Evolutionary conservation across 2,329 filamentous ascomycete genomes (phyloP).

Genomic region (Diaporthe sp.): DNA sequence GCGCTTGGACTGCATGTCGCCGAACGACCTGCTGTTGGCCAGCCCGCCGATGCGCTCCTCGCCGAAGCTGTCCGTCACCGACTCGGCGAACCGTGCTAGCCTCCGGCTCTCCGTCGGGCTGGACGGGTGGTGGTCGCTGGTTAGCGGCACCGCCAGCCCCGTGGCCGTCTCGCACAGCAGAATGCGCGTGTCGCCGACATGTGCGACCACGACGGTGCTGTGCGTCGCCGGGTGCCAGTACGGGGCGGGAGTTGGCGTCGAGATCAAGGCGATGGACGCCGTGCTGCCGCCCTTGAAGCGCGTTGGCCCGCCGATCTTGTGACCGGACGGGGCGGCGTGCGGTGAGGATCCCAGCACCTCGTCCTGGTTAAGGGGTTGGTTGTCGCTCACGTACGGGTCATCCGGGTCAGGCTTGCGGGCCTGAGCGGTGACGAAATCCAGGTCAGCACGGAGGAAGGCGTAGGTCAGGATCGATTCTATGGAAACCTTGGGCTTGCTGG

Average conservation of each 20-base stretch:
- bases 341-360: conserved; percentile 80
- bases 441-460: conserved; percentile 91
- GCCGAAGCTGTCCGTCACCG: conserved; percentile 96
- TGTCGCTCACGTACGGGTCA: conserved; percentile 78
- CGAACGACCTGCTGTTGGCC: conserved; percentile 94
- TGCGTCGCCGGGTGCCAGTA: conserved; percentile 95
- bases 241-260: conserved; percentile 89
- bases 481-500: conserved; percentile 56
- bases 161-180: conserved; percentile 89
- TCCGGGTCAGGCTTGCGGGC: conserved; percentile 82
- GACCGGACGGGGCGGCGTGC: conserved; percentile 65
- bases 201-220: conserved; percentile 86
- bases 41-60: conserved; percentile 95
- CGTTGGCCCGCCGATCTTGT: conserved; percentile 77
- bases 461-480: conserved; percentile 88
- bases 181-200: conserved; percentile 94
- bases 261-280: conserved; percentile 89
- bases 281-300: conserved; percentile 96
- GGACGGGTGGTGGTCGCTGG: conserved; percentile 93
- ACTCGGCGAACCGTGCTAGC: conserved; percentile 84
- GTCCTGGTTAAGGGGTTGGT: conserved; percentile 80
- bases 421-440: conserved; percentile 93
- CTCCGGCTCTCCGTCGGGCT: conserved; percentile 85
- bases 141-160: conserved; percentile 83
- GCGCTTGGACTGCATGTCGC: conserved; percentile 91